Base-by-base conservation (phyloP, 1,284 basidiomycete genomes). In the Cutaneotrichosporon arboriforme region DNA sequence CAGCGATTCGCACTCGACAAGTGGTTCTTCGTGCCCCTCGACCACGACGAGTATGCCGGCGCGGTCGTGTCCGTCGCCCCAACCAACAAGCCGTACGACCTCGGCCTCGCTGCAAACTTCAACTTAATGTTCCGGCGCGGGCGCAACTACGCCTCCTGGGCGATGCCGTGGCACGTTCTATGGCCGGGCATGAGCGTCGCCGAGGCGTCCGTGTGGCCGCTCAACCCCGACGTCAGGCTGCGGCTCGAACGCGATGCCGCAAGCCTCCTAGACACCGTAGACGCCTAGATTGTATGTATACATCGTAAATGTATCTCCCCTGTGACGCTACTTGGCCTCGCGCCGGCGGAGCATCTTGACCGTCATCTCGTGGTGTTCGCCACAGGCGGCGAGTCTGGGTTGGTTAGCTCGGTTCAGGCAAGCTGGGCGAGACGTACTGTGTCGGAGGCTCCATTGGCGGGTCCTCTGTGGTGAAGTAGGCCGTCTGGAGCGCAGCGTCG, bases 381-480 rank as follows among this genome's bases (percentile, higher is more conserved):
- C 72, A 40, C 64, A 64, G 8, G 49, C 49, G 22, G 60, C 62
- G 43, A 71, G 58, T 55, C 63, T 64, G 52, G 34, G n/a, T n/a
- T n/a, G n/a, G 36, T 49, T n/a, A 52, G 44, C 26, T 43, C 3
- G 18, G 37, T 18, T n/a, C 4, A 4, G 12, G 21, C 36, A 49
- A 56, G n/a, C 44, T 5, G n/a, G n/a, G n/a, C n/a, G n/a, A 26
- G 20, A 81, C 88, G 54, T 71, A 92, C 90, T 87, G 86, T 31
- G 81, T 76, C 4, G 96, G 96, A 47, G 81, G 79, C 62, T 84
- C 81, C 49, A 90, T 81, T 34, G 70, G 64, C 1, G 94, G 94
- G 36, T 81, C 77, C 72, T 96, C 91, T 38, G 81, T 76, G 39
- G 76, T 81, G 73, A 98, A 98, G 77, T 97, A 99, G 1, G 84